These are phyloP conservation scores for Deakozyma indianensis DNA, from an alignment of 805 yeast species.

Conservation along the genomic window DNA sequence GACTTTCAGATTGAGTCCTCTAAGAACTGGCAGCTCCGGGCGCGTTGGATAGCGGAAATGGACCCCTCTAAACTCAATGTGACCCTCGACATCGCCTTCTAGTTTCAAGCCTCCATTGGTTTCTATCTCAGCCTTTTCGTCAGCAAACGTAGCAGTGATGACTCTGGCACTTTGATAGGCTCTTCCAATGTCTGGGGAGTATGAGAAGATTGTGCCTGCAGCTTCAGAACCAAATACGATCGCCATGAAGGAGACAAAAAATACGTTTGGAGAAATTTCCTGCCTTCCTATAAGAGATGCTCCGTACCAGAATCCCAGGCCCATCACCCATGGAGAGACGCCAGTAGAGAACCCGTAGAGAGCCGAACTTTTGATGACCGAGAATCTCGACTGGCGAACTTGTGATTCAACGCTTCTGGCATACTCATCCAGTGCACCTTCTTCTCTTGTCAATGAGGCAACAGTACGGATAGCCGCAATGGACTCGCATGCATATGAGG, in stretches of 20 bases:
- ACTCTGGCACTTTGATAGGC: slow-evolving; percentile 25
- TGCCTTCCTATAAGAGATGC: slow-evolving; percentile 21
- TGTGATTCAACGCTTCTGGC: slow-evolving; percentile 16
- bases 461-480: slow-evolving; percentile 27
- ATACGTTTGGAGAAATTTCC: slow-evolving; percentile 19
- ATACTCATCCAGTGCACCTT: slow-evolving; percentile 22
- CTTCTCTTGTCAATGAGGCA: slow-evolving; percentile 26
- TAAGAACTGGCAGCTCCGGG: slow-evolving; percentile 33
- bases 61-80: slow-evolving; percentile 40
- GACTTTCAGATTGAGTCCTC: slow-evolving; percentile 34
- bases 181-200: slow-evolving; percentile 30
- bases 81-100: slow-evolving; percentile 29
- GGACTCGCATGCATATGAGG: slow-evolving; percentile 26
- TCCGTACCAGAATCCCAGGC: slow-evolving; percentile 31
- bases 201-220: slow-evolving; percentile 28
- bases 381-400: slow-evolving; percentile 15
- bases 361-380: slow-evolving; percentile 19
- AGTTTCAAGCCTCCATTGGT: slow-evolving; percentile 17
- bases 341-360: slow-evolving; percentile 27
- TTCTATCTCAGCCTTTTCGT: slow-evolving; percentile 16
- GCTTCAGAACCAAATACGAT: slow-evolving; percentile 27
- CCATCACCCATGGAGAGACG: slow-evolving; percentile 25
- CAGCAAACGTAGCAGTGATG: slow-evolving; percentile 18
- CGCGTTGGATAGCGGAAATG: slow-evolving; percentile 55
- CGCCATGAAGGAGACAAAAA: slow-evolving; percentile 25